These are phyloP conservation scores for Coniochaeta pulveracea DNA, from an alignment of 2,329 filamentous ascomycete genomes.

Conservation along the genomic window DNA sequence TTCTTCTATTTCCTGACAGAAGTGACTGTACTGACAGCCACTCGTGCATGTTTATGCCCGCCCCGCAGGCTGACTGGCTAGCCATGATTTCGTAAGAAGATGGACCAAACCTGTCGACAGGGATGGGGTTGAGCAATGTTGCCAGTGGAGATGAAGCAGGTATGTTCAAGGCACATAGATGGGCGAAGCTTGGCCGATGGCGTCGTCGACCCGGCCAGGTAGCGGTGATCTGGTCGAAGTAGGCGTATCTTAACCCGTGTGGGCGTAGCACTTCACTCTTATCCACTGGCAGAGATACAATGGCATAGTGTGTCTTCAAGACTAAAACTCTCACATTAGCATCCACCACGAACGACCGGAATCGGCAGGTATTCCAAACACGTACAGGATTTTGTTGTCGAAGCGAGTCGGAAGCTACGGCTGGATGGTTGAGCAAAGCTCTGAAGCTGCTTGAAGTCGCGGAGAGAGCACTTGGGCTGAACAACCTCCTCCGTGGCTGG, in stretches of 20 bases:
- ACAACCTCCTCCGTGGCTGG: not conserved
- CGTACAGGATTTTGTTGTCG: slow-evolving; percentile 10
- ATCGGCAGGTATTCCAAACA: not conserved
- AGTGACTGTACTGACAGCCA: slow-evolving; percentile 39
- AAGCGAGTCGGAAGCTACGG: slow-evolving; percentile 8
- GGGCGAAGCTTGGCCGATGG: slow-evolving; percentile 26
- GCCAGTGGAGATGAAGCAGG: slow-evolving; percentile 20
- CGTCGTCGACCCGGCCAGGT: slow-evolving; percentile 25
- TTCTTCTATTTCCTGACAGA: slow-evolving; percentile 28
- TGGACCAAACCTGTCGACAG: slow-evolving; percentile 23
- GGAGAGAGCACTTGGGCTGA: slow-evolving; percentile 5
- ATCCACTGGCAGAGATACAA: slow-evolving; percentile 25
- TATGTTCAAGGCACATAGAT: slow-evolving; percentile 28
- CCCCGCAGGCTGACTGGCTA: slow-evolving; percentile 34
- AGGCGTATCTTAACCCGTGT: slow-evolving; percentile 31
- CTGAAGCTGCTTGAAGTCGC: slow-evolving; percentile 9
- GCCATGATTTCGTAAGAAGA: slow-evolving; percentile 44
- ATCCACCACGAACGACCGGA: not conserved
- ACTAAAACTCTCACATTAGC: slow-evolving; percentile 11
- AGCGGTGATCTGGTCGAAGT: slow-evolving; percentile 28
- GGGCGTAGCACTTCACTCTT: slow-evolving; percentile 30
- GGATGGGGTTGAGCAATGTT: slow-evolving; percentile 12
- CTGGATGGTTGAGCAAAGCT: slow-evolving; percentile 4
- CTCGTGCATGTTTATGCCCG: slow-evolving; percentile 34
- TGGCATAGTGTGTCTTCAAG: slow-evolving; percentile 32